Percentiles rank a stretch among this genome's conserved stretches.
Evolutionary conservation across 2,329 filamentous ascomycete species (phyloP).

Genomic region (Ophiostoma perfectum): DNA sequence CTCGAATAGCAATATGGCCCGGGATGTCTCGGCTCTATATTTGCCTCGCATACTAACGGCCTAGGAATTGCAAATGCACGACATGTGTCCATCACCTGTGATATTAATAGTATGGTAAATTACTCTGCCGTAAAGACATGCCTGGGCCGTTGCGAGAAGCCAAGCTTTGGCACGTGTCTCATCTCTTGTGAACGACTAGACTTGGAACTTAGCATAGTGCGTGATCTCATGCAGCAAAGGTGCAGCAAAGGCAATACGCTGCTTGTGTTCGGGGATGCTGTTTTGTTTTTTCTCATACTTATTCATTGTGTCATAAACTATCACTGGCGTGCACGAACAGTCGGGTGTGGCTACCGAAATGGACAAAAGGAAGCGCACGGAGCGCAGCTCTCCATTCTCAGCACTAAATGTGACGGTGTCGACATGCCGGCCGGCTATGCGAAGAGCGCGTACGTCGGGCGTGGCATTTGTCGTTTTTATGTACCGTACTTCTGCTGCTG

Average conservation of each 20-base stretch:
- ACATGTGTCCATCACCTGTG: neutral
- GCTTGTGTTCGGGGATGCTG: no score
- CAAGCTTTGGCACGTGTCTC: conserved; percentile 4
- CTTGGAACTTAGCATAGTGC: neutral
- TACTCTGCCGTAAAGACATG: neutral
- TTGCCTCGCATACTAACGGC: neutral
- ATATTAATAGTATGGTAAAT: no score
- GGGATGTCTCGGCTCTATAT: neutral
- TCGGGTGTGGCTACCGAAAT: conserved; percentile 4
- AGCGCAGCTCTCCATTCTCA: no score
- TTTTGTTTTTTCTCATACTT: neutral
- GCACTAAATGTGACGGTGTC: neutral
- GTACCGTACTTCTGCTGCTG: neutral
- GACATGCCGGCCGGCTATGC: neutral
- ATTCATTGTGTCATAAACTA: neutral
- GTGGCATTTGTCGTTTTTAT: no score
- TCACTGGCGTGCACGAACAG: neutral
- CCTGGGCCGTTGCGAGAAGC: neutral
- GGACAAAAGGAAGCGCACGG: neutral
- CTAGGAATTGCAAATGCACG: neutral
- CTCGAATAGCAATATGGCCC: no score
- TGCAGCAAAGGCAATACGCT: no score
- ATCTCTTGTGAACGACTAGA: neutral
- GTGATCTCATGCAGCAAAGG: neutral
- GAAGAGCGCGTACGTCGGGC: neutral